phyloP scores from a whole-genome alignment of 495 filamentous ascomycete genomes.

The Bathelium albidoporum region DNA sequence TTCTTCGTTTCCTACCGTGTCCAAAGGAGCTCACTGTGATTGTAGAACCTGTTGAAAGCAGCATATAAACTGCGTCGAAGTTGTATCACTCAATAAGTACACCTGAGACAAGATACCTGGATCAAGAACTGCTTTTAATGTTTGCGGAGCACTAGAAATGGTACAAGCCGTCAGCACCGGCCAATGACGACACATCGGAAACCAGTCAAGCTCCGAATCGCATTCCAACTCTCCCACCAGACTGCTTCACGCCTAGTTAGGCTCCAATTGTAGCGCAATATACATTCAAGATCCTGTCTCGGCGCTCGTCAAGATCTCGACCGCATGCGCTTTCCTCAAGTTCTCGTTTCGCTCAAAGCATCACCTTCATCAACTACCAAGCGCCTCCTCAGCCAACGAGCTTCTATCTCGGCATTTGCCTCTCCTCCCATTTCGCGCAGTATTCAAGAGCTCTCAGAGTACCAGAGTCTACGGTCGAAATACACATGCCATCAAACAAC shows the following conservation, averaged over 20 bases:
- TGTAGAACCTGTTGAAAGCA: no score
- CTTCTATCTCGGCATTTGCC: neutral
- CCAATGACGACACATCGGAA: neutral
- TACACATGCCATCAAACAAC: conserved; percentile 6
- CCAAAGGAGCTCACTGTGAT: no score
- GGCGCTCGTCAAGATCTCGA: no score
- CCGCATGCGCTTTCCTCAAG: no score
- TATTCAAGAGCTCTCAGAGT: neutral
- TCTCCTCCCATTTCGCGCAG: neutral
- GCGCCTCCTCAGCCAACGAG: neutral
- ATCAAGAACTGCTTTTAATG: no score
- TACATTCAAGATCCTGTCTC: neutral
- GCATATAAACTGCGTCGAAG: no score
- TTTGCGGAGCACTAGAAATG: no score
- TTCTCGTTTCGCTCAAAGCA: neutral
- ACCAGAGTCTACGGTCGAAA: neutral
- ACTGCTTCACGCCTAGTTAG: neutral
- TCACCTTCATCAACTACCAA: neutral
- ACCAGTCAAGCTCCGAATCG: neutral
- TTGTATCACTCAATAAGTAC: no score
- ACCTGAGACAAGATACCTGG: no score
- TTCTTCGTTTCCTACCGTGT: no score
- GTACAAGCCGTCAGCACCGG: no score
- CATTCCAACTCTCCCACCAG: neutral
- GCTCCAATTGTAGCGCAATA: neutral